Conservation (phyloP, 257 asterid species). For the Capsicum pubescens region DNA sequence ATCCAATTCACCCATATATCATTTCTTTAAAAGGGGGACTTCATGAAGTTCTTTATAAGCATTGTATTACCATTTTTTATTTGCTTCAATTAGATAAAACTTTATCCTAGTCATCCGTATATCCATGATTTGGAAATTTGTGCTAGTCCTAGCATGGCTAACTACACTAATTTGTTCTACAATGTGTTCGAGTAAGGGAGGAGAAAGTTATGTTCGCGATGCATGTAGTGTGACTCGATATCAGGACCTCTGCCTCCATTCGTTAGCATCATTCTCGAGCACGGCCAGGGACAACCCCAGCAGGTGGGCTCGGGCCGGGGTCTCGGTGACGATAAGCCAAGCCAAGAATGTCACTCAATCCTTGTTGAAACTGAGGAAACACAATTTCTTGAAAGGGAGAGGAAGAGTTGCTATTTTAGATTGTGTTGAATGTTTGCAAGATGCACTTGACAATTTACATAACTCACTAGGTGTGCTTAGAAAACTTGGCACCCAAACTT, state of each 20-base stretch:
- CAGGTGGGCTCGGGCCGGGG: constrained; percentile 76
- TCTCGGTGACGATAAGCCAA: constrained; percentile 66
- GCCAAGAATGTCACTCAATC: constrained; percentile 46
- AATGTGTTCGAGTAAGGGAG: constrained; percentile 22
- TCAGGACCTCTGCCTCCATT: constrained; percentile 53
- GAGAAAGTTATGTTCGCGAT: constrained; percentile 43
- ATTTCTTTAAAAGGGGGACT: constrained; percentile 33
- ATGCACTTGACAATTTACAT: constrained; percentile 65
- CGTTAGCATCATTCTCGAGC: constrained; percentile 57
- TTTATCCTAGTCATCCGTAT: no score
- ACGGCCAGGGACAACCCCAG: constrained; percentile 53
- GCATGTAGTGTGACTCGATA: constrained; percentile 73
- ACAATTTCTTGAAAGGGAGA: constrained; percentile 32
- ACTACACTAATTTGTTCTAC: neutral
- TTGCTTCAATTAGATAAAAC: neutral
- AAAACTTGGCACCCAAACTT: constrained; percentile 43
- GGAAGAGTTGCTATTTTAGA: constrained; percentile 48
- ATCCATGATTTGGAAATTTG: constrained; percentile 1
- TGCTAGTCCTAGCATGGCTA: constrained; percentile 38
- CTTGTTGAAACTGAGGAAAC: constrained; percentile 34
- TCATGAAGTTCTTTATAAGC: constrained; percentile 23
- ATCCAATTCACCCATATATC: constrained; percentile 30
- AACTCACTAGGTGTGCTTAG: constrained; percentile 58
- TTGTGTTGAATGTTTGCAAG: constrained; percentile 59
- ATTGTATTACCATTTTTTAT: neutral